Percentiles rank a stretch among this genome's conserved stretches.
phyloP scores from a whole-genome alignment of 768 basidiomycete species.

The Cubamyces sp. region DNA sequence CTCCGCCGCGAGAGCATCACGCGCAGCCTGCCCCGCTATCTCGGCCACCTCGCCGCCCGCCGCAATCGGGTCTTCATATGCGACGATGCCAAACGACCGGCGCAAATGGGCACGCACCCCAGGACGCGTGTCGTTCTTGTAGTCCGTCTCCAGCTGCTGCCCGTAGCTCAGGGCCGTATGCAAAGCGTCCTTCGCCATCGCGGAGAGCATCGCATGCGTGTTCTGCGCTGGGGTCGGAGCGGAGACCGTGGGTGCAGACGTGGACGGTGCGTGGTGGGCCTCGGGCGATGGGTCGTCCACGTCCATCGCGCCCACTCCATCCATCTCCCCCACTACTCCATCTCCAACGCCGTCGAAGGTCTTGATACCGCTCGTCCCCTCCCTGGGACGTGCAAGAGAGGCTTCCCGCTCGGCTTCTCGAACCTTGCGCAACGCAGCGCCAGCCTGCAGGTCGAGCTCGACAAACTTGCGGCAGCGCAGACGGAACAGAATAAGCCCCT shows the following conservation, averaged over 20 bases:
- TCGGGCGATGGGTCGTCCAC: slow-evolving; percentile 57
- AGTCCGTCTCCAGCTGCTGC: slow-evolving; percentile 68
- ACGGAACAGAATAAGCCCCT: slow-evolving; percentile 77
- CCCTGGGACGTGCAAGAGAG: slow-evolving; percentile 22
- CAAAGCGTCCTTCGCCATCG: slow-evolving; percentile 53
- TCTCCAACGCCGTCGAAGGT: slow-evolving; percentile 37
- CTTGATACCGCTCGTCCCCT: slow-evolving; percentile 6
- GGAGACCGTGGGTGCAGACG: slow-evolving; percentile 21
- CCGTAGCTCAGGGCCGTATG: slow-evolving; percentile 76
- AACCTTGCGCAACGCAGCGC: slow-evolving; percentile 69
- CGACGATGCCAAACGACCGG: slow-evolving; percentile 78
- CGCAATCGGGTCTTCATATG: slow-evolving; percentile 74
- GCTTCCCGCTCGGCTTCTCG: slow-evolving; percentile 43
- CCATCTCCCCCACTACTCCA: slow-evolving; percentile 44
- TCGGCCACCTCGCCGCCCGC: slow-evolving; percentile 68
- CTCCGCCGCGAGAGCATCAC: slow-evolving; percentile 70
- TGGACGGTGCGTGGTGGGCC: slow-evolving; percentile 28
- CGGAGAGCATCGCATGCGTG: slow-evolving; percentile 20
- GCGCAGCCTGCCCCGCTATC: slow-evolving; percentile 69
- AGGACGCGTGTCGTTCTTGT: slow-evolving; percentile 62
- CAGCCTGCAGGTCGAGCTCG: slow-evolving; percentile 75
- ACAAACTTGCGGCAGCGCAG: slow-evolving; percentile 85
- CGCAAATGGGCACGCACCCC: slow-evolving; percentile 70
- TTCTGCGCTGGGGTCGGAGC: slow-evolving; percentile 26
- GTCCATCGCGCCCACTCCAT: slow-evolving; percentile 51